Evolutionary conservation across 2,329 filamentous ascomycete species (phyloP), one percentile per base, ranked within the genome.

Genomic region (Pyrenophora graminea): DNA sequence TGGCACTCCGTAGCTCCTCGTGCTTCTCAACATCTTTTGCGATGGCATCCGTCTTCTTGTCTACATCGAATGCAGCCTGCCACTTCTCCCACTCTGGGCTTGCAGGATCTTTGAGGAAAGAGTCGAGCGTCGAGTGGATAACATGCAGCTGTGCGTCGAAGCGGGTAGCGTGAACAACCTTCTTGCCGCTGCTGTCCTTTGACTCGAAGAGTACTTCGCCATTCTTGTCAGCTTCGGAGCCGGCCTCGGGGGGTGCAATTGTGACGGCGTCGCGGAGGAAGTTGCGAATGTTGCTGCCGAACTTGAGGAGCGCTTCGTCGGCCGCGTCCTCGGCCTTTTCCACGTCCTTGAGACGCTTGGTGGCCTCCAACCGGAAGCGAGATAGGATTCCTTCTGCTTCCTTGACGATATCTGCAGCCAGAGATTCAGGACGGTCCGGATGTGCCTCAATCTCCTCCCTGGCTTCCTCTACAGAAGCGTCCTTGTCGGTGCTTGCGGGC

Each of bases 131-230:
- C 4, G 90, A 92, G 73, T 99, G 94, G 53, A 99, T 92, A 30
- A 96, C 91, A 70, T 99, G 93, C 55, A 99, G 79, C 74, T 97
- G 94, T 1, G 94, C 94, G 68, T 99, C 94, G 69, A 97, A 93
- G 55, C 94, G 84, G 44, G 91, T 96, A 1, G 91, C 90, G 72
- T 99, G 94, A 58, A 97, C 96, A 13, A 97, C 91, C 48, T 94
- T 83, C 79, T 94, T 97, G 21, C 92, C 93, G 42, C 84, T 84
- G 4, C 89, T 85, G 73, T 97, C 93, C 72, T 93, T 96, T 69
- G 90, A 96, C 77, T 97, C 94, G 66, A 97, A 99, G 4, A 97
- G 80, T 27, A 96, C 85, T 41, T 87, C 72, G 15, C 62, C 63
- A 1, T 64, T 59, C 54, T 74, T 74, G 45, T 78, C 77, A 60